Evolutionary conservation across 2,329 filamentous ascomycete species (phyloP).

Genomic region (Penicillium hesseltinei): DNA sequence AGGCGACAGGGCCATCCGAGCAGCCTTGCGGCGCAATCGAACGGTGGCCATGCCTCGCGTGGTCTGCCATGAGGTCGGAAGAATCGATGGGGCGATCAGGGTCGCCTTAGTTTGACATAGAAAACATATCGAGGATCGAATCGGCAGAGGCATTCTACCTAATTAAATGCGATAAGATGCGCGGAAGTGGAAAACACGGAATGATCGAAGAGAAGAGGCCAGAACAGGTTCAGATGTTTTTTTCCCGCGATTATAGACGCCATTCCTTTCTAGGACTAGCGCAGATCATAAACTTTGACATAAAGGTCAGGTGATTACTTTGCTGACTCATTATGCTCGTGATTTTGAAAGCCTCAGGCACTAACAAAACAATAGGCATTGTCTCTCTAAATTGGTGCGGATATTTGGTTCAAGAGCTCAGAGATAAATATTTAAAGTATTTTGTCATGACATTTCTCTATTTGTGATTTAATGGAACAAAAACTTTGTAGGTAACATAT

Average conservation of each 20-base stretch:
- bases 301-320: not conserved
- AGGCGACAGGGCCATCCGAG: constrained; percentile 41
- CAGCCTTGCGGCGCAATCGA: constrained; percentile 33
- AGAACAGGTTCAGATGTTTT: constrained; percentile 11
- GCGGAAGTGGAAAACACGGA: not conserved
- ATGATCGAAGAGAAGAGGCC: constrained; percentile 4
- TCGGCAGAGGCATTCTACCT: constrained; percentile 31
- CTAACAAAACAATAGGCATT: no score
- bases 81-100: constrained; percentile 10
- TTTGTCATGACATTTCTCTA: not conserved
- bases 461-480: not conserved
- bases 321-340: not conserved
- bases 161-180: constrained; percentile 16
- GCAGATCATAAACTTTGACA: constrained; percentile 3
- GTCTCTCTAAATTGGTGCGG: not conserved
- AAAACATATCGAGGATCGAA: constrained; percentile 33
- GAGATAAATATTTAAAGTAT: no score
- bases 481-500: not conserved
- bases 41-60: constrained; percentile 34
- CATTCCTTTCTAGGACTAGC: constrained; percentile 2
- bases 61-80: constrained; percentile 29
- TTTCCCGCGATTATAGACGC: constrained; percentile 6
- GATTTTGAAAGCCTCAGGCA: not conserved
- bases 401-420: not conserved
- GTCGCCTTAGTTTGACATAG: constrained; percentile 32